Evolutionary conservation across 768 basidiomycete genomes (phyloP), one percentile per base, ranked within the genome.

Genomic region (Panus rudis): DNA sequence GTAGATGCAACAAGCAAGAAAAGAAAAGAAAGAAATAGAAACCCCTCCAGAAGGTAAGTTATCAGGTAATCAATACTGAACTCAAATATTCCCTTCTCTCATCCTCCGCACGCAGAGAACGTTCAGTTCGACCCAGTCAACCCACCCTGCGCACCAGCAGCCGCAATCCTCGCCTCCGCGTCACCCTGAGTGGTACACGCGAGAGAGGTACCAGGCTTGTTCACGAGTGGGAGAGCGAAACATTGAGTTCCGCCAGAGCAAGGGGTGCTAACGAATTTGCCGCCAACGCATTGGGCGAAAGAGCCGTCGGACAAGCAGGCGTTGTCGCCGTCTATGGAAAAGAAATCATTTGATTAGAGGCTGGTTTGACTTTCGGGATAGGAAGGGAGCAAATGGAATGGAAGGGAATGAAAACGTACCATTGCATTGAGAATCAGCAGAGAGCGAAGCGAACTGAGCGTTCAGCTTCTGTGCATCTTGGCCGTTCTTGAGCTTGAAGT

Each of bases 151-250:
- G 60, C 68, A 26, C 67, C 67, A 17, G 66, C 61, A 0, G 50
- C 56, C 4, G 55, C 54, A 37, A 71, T 63, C 24, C 69, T 58
- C 7, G 60, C 43, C 17, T 39, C 17, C 4, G 64, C 65, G 44
- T 71, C 70, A 4, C 50, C 52, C 37, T 49, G 26, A 5, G 63
- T 64, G 24, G 60, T 59, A 55, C 69, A 71, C 13, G 68, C 52
- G 46, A 70, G 38, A 31, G 60, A 59, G 37, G 70, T 71, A 35
- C 71, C 71, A 6, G 56, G 48, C 37, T 51, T 55, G 52, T 67
- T 68, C 10, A 70, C 67, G 21, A 73, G 62, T 11, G 71, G 72
- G 13, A 73, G 64, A 3, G 69, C 71, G 24, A 59, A 54, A 58
- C 72, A 73, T 25, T 43, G 43, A 6, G 46, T 43, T 5, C 59